Evolutionary conservation across 768 basidiomycete species (phyloP), one percentile per base, ranked within the genome.

Genomic region (Baorangia bicolor): DNA sequence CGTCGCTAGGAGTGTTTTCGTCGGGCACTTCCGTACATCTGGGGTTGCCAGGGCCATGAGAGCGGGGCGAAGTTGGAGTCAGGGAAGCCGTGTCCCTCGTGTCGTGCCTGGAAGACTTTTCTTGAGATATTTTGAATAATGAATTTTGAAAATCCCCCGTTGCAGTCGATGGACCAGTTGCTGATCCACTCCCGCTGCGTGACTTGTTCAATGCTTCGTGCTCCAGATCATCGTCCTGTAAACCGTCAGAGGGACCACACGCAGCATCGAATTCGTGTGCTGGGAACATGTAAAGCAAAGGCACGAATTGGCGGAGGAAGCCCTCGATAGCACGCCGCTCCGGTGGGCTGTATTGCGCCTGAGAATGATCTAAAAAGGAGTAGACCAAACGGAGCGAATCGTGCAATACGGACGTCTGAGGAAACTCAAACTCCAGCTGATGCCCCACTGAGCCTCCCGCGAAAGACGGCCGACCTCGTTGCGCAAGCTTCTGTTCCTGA

Each of bases 371-470:
- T 62, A 99, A 80, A 77, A 92, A 98, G 14, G 87, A 86, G 68
- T 91, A 89, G 57, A 95, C 83, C 73, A 99, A 81, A 77, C 94
- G 94, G 69, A 96, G 81, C 27, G 86, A 81, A 72, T 99, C 97
- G 59, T 90, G 87, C 64, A 99, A 73, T 40, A 96, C 88, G 20
- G 82, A 81, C 9, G 81, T 82, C 69, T 98, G 92, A 51, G 81
- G 75, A 71, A 98, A 85, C 34, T 79, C 72, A 67, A 87, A 95
- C 62, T 89, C 85, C 39, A 94, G 82, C 67, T 98, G 95, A 63
- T 83, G 78, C 14, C 81, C 82, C 57, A 80, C 79, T 48, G 76
- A 76, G 28, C 79, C 80, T 57, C 67, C 74, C 18, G 74, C 68
- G 51, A 78, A 84, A 14, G 74, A 58, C 18, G 77, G 73, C 41